These are phyloP conservation scores for Metschnikowia vanudenii DNA, from an alignment of 805 yeast genomes.

Conservation along the genomic window DNA sequence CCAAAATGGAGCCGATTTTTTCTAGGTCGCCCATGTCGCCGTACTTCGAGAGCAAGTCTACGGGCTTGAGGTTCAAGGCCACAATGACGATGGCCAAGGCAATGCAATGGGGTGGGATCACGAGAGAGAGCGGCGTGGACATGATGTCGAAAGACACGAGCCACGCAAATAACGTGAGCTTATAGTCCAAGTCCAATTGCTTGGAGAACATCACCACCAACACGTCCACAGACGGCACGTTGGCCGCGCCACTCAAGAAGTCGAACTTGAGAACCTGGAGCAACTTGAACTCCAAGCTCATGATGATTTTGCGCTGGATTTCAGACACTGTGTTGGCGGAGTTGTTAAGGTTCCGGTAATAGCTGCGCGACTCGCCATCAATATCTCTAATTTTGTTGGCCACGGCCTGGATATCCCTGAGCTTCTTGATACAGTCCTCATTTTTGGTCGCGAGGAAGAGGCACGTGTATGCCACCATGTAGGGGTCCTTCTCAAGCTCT, in stretches of 20 bases:
- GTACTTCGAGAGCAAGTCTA: slow-evolving; percentile 26
- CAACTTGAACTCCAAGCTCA: slow-evolving; percentile 66
- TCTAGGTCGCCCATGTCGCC: slow-evolving; percentile 17
- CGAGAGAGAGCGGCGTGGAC: slow-evolving; percentile 64
- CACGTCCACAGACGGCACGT: slow-evolving; percentile 52
- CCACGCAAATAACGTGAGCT: slow-evolving; percentile 63
- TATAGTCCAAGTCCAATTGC: slow-evolving; percentile 44
- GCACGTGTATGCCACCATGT: slow-evolving; percentile 66
- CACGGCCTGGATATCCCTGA: slow-evolving; percentile 57
- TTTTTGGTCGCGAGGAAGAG: slow-evolving; percentile 71
- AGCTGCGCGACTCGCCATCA: slow-evolving; percentile 35
- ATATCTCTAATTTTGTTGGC: slow-evolving; percentile 42
- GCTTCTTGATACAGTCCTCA: slow-evolving; percentile 80
- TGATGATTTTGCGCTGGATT: slow-evolving; percentile 52
- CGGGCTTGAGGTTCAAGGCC: slow-evolving; percentile 49
- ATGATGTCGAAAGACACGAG: slow-evolving; percentile 70
- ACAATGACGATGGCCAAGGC: slow-evolving; percentile 68
- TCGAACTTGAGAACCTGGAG: slow-evolving; percentile 80
- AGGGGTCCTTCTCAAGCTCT: slow-evolving; percentile 43
- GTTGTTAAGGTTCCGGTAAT: slow-evolving; percentile 12
- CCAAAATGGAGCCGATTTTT: slow-evolving; percentile 27
- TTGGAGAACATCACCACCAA: slow-evolving; percentile 61
- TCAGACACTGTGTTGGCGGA: slow-evolving; percentile 37
- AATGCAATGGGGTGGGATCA: slow-evolving; percentile 71
- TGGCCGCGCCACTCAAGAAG: slow-evolving; percentile 58